Evolutionary conservation across 2,329 filamentous ascomycete genomes (phyloP).

Genomic region (Microdochium trichocladiopsis): DNA sequence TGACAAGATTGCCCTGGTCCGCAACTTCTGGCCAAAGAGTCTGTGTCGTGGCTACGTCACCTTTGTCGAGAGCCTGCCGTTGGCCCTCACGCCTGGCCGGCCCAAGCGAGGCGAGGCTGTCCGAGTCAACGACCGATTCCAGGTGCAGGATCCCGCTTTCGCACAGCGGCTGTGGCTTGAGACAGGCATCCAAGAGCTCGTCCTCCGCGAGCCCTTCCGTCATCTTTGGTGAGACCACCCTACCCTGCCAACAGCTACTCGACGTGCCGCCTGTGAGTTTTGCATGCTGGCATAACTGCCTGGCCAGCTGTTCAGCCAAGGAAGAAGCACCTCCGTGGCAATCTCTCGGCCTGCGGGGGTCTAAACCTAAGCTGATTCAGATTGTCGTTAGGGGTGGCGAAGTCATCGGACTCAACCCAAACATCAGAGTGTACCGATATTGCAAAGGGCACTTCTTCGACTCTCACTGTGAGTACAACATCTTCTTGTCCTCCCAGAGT

Average conservation of each 20-base stretch:
- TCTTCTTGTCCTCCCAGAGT: too few species aligned
- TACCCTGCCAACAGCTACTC: not conserved
- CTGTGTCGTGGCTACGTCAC: slow-evolving; percentile 71
- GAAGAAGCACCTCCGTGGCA: too few species aligned
- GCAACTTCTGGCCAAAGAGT: slow-evolving; percentile 65
- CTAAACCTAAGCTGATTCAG: not conserved
- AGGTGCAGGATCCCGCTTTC: slow-evolving; percentile 70
- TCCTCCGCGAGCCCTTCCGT: slow-evolving; percentile 31
- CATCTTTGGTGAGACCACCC: slow-evolving; percentile 35
- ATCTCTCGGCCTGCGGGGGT: too few species aligned
- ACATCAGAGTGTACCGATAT: slow-evolving; percentile 87
- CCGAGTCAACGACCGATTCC: slow-evolving; percentile 84
- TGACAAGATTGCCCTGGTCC: slow-evolving; percentile 66
- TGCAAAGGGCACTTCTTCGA: slow-evolving; percentile 83
- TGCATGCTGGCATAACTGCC: too few species aligned
- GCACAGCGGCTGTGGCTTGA: slow-evolving; percentile 69
- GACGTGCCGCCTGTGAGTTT: too few species aligned
- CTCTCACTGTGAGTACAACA: slow-evolving; percentile 82
- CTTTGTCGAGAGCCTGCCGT: slow-evolving; percentile 61
- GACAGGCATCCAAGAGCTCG: slow-evolving; percentile 64
- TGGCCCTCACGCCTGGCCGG: slow-evolving; percentile 70
- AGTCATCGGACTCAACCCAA: slow-evolving; percentile 77
- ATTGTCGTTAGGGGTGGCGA: slow-evolving; percentile 66
- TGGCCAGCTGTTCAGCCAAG: not conserved
- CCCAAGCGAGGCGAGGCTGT: slow-evolving; percentile 77